These are phyloP conservation scores for Entomortierella chlamydospora DNA, from an alignment of 192 early-diverging fungal genomes.

Conservation along the genomic window DNA sequence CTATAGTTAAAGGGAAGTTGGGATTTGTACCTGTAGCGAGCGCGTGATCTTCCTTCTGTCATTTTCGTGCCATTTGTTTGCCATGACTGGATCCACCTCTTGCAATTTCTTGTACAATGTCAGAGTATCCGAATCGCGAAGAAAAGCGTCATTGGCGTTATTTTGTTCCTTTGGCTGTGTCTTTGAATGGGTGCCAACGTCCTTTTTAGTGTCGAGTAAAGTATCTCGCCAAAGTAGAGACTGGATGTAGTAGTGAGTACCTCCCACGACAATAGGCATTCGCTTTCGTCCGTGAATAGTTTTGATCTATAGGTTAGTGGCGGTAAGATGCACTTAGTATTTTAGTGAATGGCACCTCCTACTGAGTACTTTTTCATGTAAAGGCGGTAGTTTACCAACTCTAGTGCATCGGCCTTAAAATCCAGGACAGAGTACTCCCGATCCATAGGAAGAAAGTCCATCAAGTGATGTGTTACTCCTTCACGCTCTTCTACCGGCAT, in stretches of 20 bases:
- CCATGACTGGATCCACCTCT: slow-evolving; percentile 86
- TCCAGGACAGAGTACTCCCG: slow-evolving; percentile 90
- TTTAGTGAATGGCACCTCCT: too few relatives aligned
- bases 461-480: slow-evolving; percentile 84
- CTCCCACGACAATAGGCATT: slow-evolving; percentile 92
- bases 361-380: too few relatives aligned
- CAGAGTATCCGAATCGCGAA: slow-evolving; percentile 52
- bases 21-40: slow-evolving; percentile 78
- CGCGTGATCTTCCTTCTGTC: slow-evolving; percentile 89
- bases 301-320: slow-evolving; percentile 81
- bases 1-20: too few relatives aligned
- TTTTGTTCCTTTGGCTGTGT: slow-evolving; percentile 14
- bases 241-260: slow-evolving; percentile 98
- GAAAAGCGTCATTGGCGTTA: slow-evolving; percentile 32
- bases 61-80: slow-evolving; percentile 89
- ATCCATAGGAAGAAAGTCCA: slow-evolving; percentile 78
- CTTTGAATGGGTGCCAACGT: slow-evolving; percentile 19
- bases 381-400: slow-evolving; percentile 60
- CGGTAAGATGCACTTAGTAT: too few relatives aligned
- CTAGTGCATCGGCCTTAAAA: slow-evolving; percentile 82
- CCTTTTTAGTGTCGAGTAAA: slow-evolving; percentile 58
- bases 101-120: slow-evolving; percentile 76
- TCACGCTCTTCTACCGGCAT: slow-evolving; percentile 76
- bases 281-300: slow-evolving; percentile 77
- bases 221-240: slow-evolving; percentile 84